These are phyloP conservation scores for Globisporangium paroecandrum DNA, from an alignment of 352 stramenopile genomes.

Conservation along the genomic window DNA sequence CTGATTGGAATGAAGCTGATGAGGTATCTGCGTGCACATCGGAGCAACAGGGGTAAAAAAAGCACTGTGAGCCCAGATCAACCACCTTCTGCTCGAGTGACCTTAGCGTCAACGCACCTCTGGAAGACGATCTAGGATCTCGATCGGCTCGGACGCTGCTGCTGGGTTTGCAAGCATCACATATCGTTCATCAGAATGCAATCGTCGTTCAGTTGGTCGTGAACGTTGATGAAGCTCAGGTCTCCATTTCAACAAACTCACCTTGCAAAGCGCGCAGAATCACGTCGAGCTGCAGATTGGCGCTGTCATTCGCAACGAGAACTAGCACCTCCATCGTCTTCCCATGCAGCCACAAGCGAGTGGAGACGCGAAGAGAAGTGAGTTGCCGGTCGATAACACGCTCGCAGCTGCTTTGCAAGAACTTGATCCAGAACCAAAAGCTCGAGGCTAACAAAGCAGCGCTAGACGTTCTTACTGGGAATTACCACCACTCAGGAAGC, in stretches of 20 bases:
- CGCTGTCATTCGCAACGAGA: conserved; percentile 23
- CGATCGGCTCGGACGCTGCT: conserved; percentile 21
- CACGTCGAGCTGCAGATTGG: conserved; percentile 21
- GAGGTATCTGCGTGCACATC: background rate
- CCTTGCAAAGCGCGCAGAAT: conserved; percentile 28
- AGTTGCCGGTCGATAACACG: background rate
- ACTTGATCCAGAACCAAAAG: background rate
- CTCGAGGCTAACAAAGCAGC: background rate
- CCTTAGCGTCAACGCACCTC: conserved; percentile 13
- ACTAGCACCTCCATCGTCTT: conserved; percentile 36
- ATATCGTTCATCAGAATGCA: background rate
- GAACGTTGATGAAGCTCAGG: background rate
- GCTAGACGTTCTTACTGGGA: background rate
- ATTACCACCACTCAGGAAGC: background rate
- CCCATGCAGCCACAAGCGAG: background rate
- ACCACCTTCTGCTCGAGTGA: background rate
- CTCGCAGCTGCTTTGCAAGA: background rate
- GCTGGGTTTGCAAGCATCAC: background rate
- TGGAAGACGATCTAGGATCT: conserved; percentile 30
- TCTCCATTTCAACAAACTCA: conserved; percentile 8
- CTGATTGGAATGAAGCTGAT: conserved; percentile 24
- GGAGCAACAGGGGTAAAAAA: background rate
- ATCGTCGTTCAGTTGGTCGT: background rate
- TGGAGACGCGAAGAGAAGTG: background rate
- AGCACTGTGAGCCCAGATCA: background rate